Base-by-base conservation (phyloP, 2,329 filamentous ascomycete species). In the Neopestalotiopsis sp. region DNA sequence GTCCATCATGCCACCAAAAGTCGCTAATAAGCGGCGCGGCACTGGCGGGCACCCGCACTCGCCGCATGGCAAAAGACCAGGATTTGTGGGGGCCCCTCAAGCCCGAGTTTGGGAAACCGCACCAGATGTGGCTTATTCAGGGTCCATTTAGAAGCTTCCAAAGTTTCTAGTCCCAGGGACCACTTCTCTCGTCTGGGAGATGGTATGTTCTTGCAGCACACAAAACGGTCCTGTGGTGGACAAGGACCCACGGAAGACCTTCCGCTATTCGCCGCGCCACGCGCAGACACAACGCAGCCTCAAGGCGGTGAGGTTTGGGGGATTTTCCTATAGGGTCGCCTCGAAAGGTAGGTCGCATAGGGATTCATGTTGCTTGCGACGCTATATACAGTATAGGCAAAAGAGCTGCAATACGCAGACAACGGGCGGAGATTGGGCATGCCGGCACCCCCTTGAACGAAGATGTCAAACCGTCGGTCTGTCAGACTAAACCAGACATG, bases 401-500 rank as follows among this genome's bases (percentile, higher is more conserved):
- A 52, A 52, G 52, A 67, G 65, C 57, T 67, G 65, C 65, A 40
- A 45, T 14, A 9, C 7, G 14, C 12, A 20, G 56, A 17, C 12
- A 30, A 13, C 17, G 56, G 13, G 34, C 20, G 24, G 64, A 66
- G 13, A 57, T 57, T 57, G 56, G 24, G 34, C 20, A 49, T 20
- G 14, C 56, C 28, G 65, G 52, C 52, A 67, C 13, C 14, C 65
- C 65, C 38, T 34, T 30, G 20, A 12, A 30, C 30, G 24, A 60
- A 61, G 57, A 60, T 67, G 38, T 67, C 65, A 67, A 58, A 42
- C 30, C 65, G 30, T 67, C 65, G 65, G 56, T 67, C 65, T 59
- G 40, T 45, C 9, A 13, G 34, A 38, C 34, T 5, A 38, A 38
- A 38, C 34, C 34, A 38, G 24, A 24, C 17, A 10, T 32, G 38